A percentile compares a stretch with the other conserved stretches of the same genome.
phyloP scores from a whole-genome alignment of 345 rosid genomes.

The Syzygium grande region DNA sequence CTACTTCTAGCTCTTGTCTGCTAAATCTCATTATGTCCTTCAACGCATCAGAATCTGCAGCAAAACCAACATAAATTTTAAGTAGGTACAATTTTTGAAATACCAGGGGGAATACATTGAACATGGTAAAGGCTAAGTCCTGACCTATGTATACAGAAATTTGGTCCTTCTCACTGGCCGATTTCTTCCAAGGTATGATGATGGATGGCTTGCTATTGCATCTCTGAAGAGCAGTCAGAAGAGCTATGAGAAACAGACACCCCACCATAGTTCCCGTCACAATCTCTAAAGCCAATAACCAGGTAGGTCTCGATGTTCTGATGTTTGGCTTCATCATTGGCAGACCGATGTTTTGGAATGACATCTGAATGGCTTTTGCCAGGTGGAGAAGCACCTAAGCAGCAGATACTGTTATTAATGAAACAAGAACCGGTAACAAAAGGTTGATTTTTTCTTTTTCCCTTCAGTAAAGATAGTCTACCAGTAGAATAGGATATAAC shows the following conservation, averaged over 20 bases:
- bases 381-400: constrained; percentile 37
- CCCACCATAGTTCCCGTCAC: constrained; percentile 81
- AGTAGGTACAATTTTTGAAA: neutral
- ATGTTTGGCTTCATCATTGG: constrained; percentile 40
- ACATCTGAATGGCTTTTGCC: constrained; percentile 31
- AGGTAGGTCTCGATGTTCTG: constrained; percentile 55
- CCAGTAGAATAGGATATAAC: neutral
- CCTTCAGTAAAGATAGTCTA: neutral
- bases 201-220: constrained; percentile 72
- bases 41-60: constrained; percentile 79
- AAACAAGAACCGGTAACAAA: neutral
- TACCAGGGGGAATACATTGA: neutral
- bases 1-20: constrained; percentile 95
- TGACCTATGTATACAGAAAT: constrained; percentile 63
- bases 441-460: neutral
- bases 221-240: constrained; percentile 57
- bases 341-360: constrained; percentile 33
- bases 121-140: constrained; percentile 5
- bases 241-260: constrained; percentile 46
- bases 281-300: constrained; percentile 83
- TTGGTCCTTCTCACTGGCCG: constrained; percentile 70
- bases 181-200: constrained; percentile 97
- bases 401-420: constrained; percentile 3
- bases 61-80: neutral
- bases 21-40: constrained; percentile 73